A percentile compares a stretch with the other conserved stretches of the same genome.
phyloP scores from a whole-genome alignment of 345 rosid genomes.

The Eucalyptus coolabah region DNA sequence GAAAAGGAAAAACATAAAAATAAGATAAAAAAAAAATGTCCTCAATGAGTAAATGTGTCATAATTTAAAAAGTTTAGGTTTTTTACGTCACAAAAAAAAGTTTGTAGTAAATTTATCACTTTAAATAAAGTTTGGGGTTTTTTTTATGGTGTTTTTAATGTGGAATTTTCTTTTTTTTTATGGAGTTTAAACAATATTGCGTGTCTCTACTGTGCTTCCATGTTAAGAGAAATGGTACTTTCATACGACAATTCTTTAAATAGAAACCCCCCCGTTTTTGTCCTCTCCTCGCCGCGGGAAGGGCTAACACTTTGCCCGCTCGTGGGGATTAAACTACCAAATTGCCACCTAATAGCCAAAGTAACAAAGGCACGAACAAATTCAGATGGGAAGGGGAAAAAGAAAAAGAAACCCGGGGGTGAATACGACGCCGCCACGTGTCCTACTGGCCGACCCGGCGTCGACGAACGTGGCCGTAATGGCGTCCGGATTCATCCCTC shows the following conservation, averaged over 20 bases:
- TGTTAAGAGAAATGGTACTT: not conserved
- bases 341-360: not conserved
- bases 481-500: constrained; percentile 14
- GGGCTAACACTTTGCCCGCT: not conserved
- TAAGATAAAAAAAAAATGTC: too few species aligned
- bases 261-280: not conserved
- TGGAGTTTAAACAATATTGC: not conserved
- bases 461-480: not conserved
- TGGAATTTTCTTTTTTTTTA: too few species aligned
- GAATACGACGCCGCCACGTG: not conserved
- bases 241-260: not conserved
- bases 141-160: not conserved
- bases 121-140: accelerated
- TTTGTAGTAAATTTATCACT: accelerated
- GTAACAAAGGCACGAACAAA: not conserved
- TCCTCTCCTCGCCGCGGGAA: not conserved
- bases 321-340: not conserved
- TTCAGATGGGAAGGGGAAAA: not conserved
- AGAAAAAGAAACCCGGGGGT: not conserved
- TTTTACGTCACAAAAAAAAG: too few species aligned
- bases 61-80: too few species aligned
- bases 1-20: accelerated
- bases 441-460: not conserved
- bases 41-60: too few species aligned
- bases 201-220: not conserved